A percentile compares a stretch with the other conserved stretches of the same genome.
phyloP scores from a whole-genome alignment of 2,329 filamentous ascomycete species.

The Botrytis sinoallii region DNA sequence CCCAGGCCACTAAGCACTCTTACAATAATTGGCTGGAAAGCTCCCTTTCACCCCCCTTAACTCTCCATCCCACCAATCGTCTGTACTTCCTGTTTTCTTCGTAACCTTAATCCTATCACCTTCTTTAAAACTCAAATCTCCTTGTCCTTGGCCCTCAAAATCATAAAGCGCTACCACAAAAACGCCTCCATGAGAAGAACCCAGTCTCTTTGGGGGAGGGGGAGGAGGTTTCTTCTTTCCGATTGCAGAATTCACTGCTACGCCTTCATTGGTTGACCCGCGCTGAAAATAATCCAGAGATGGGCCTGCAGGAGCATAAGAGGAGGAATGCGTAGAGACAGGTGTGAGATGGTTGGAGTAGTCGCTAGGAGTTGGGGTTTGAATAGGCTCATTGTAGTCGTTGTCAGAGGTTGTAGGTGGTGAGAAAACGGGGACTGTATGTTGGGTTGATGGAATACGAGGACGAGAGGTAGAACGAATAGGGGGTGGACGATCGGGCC shows the following conservation, averaged over 20 bases:
- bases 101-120: conserved; percentile 75
- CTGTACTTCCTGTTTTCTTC: conserved; percentile 73
- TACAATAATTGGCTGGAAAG: conserved; percentile 84
- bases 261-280: conserved; percentile 25
- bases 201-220: conserved; percentile 58
- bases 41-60: conserved; percentile 63
- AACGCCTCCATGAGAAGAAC: conserved; percentile 44
- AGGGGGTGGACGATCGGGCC: conserved; percentile 5
- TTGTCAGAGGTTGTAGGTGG: conserved; percentile 26
- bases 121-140: conserved; percentile 71
- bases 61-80: conserved; percentile 89
- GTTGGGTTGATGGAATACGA: conserved; percentile 5
- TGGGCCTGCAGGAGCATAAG: conserved; percentile 33
- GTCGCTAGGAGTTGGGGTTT: conserved; percentile 24
- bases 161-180: conserved; percentile 68
- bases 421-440: conserved; percentile 43
- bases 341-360: conserved; percentile 33
- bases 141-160: conserved; percentile 65
- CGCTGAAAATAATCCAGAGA: conserved; percentile 37
- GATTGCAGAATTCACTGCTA: conserved; percentile 43
- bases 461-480: conserved; percentile 10
- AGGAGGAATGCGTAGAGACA: conserved; percentile 29
- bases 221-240: conserved; percentile 73
- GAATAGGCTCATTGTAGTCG: conserved; percentile 17
- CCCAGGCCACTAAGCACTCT: conserved; percentile 33